Evolutionary conservation across 2,329 filamentous ascomycete genomes (phyloP).

Genomic region (Trichoderma harzianum): DNA sequence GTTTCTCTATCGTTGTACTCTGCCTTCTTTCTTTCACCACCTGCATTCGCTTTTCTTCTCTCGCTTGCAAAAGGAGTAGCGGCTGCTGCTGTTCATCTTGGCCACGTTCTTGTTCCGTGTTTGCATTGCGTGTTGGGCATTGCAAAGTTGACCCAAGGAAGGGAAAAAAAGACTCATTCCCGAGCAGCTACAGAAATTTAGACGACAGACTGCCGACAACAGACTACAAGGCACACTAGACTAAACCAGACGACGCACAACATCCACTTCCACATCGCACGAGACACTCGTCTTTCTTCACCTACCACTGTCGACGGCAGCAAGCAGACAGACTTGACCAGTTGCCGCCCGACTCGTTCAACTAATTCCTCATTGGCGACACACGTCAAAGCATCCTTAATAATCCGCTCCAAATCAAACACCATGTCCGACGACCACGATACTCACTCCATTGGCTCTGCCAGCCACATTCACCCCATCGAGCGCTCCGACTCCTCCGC

Average conservation of each 20-base stretch:
- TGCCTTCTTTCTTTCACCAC: neutral
- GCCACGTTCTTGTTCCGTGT: neutral
- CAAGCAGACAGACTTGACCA: neutral
- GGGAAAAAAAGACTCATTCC: constrained; percentile 4
- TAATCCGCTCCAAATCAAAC: neutral
- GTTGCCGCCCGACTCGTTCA: neutral
- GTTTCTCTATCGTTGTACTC: neutral
- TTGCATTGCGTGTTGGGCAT: neutral
- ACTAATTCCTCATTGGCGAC: neutral
- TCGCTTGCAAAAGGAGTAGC: neutral
- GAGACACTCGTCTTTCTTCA: neutral
- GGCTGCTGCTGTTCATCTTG: neutral
- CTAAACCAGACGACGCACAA: neutral
- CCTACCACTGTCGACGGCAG: neutral
- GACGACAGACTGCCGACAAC: neutral
- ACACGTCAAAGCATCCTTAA: neutral
- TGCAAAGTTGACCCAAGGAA: neutral
- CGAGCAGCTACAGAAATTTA: neutral
- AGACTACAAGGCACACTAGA: neutral
- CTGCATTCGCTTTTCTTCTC: neutral
- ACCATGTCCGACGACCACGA: constrained; percentile 27
- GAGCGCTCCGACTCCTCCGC: constrained; percentile 38
- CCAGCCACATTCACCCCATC: constrained; percentile 32
- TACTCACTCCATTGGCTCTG: constrained; percentile 24
- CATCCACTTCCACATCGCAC: neutral